phyloP scores from a whole-genome alignment of 176 grass and related monocot species.

The Thalia dealbata region DNA sequence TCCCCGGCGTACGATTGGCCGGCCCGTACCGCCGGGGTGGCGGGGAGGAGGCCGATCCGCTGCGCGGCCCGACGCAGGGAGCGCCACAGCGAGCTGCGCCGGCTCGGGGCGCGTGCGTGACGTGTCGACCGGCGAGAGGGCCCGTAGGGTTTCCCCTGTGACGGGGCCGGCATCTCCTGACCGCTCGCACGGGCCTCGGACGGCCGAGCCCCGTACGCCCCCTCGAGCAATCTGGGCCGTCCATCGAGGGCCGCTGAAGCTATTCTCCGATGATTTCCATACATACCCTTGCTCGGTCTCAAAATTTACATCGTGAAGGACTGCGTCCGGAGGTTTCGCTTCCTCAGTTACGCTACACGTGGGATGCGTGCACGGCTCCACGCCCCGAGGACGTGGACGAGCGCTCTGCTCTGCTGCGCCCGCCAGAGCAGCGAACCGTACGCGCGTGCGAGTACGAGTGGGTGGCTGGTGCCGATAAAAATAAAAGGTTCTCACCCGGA shows the following conservation, averaged over 20 bases:
- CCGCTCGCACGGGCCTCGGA: neutral
- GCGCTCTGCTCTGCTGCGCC: neutral
- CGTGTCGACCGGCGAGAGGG: neutral
- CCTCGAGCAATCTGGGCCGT: no score
- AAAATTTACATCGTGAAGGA: no score
- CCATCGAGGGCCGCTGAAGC: no score
- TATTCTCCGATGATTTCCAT: no score
- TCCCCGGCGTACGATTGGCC: neutral
- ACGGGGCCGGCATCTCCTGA: neutral
- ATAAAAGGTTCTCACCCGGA: no score
- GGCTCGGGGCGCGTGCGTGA: neutral
- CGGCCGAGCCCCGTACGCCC: no score
- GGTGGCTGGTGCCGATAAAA: no score
- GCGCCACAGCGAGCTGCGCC: neutral
- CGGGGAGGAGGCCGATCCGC: neutral
- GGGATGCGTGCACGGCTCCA: neutral
- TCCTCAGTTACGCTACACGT: neutral
- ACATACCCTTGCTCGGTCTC: no score
- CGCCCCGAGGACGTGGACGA: neutral
- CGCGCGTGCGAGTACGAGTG: no score
- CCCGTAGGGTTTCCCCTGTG: neutral
- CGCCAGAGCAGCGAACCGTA: neutral
- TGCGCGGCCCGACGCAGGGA: neutral
- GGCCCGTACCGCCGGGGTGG: neutral
- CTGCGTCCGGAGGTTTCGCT: no score